Conservation (phyloP, 352 stramenopile species). For the Pythium biforme region DNA sequence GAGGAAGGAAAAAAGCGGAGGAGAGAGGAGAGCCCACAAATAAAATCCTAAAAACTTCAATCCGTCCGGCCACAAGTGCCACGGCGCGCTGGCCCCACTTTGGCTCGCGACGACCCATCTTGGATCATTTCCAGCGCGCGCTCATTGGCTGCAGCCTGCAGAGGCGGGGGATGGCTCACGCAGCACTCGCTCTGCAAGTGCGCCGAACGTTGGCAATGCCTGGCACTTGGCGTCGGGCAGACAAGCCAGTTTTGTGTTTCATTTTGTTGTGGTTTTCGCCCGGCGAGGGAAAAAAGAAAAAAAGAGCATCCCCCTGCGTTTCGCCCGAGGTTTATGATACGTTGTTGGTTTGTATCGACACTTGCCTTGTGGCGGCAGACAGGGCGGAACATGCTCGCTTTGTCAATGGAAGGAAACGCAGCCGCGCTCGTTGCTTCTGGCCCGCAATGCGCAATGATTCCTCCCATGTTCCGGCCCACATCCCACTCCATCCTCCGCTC, state of each 20-base stretch:
- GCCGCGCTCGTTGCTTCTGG: neutral
- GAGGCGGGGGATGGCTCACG: neutral
- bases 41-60: conserved; percentile 12
- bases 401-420: conserved; percentile 20
- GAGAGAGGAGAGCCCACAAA: conserved; percentile 1
- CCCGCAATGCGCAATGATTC: neutral
- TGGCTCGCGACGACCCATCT: neutral
- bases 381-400: neutral
- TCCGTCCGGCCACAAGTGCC: conserved; percentile 6
- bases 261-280: neutral
- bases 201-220: neutral
- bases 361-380: conserved; percentile 4
- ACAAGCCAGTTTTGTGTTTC: conserved; percentile 11
- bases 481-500: neutral
- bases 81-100: neutral
- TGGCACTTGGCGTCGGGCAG: neutral
- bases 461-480: neutral
- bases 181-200: conserved; percentile 2
- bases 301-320: neutral
- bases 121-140: conserved; percentile 12
- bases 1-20: conserved; percentile 2
- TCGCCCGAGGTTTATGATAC: neutral
- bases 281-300: conserved; percentile 3
- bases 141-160: conserved; percentile 17
- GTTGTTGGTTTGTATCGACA: conserved; percentile 16